phyloP scores from a whole-genome alignment of 192 early-diverging fungal species.

The Nowakowskiella sp. region DNA sequence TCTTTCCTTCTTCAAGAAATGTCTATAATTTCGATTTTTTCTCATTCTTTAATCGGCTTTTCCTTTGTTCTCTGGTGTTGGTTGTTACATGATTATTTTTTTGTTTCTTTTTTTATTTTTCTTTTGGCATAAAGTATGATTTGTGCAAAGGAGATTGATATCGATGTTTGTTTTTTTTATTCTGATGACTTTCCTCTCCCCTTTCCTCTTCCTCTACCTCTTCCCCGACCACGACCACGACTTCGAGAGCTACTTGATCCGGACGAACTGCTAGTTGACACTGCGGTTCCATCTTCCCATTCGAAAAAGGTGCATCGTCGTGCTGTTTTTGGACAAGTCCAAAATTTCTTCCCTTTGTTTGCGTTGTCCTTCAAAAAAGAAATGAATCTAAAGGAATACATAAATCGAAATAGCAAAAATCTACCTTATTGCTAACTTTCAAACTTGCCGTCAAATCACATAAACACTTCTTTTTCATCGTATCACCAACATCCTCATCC shows the following conservation, averaged over 20 bases:
- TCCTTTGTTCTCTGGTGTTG: too few relatives aligned
- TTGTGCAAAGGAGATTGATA: too few relatives aligned
- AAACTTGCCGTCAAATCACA: slow-evolving; percentile 35
- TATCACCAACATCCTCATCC: background rate
- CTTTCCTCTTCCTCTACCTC: background rate
- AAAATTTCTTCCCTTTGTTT: slow-evolving; percentile 48
- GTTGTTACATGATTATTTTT: too few relatives aligned
- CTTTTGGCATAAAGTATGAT: too few relatives aligned
- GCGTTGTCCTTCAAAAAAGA: slow-evolving; percentile 17
- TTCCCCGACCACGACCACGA: background rate
- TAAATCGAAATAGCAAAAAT: background rate
- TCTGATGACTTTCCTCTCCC: background rate
- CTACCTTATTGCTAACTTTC: slow-evolving; percentile 12
- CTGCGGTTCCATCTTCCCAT: slow-evolving; percentile 29
- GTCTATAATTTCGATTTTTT: too few relatives aligned
- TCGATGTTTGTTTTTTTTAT: slow-evolving; percentile 2
- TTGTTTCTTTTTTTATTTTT: too few relatives aligned
- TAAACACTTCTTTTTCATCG: slow-evolving; percentile 35
- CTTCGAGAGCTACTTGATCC: background rate
- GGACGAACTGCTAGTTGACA: slow-evolving; percentile 3
- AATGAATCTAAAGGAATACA: background rate
- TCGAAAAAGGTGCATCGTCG: slow-evolving; percentile 28
- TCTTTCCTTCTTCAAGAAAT: too few relatives aligned
- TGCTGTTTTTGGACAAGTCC: slow-evolving; percentile 34
- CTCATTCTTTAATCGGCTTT: too few relatives aligned